Evolutionary conservation across 495 filamentous ascomycete genomes (phyloP).

Genomic region (Hypomontagnella monticulosa): DNA sequence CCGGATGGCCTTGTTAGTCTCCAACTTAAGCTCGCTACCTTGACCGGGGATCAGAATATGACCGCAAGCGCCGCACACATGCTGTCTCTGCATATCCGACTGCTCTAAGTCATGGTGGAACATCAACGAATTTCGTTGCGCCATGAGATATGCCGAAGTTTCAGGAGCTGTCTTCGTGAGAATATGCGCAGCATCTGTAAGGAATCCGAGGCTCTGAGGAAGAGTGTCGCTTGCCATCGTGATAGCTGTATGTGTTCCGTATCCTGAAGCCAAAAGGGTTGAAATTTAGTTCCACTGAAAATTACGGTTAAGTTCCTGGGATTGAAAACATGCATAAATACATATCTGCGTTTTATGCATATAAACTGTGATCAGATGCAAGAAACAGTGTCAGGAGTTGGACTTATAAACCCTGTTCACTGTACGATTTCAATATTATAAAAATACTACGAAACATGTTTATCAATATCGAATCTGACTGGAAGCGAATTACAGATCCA

Average conservation of each 20-base stretch:
- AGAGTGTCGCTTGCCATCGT: conserved; percentile 45
- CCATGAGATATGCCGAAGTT: conserved; percentile 62
- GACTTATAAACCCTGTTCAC: too few relatives aligned
- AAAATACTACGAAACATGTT: neutral
- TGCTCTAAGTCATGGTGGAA: conserved; percentile 53
- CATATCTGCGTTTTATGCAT: neutral
- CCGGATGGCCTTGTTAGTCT: conserved; percentile 38
- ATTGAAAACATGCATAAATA: neutral
- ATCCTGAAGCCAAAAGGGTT: conserved; percentile 3
- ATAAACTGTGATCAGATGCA: neutral
- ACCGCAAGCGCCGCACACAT: conserved; percentile 61
- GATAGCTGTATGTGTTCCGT: neutral
- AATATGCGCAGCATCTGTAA: conserved; percentile 63
- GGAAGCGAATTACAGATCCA: too few relatives aligned
- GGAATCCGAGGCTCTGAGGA: conserved; percentile 48
- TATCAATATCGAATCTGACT: too few relatives aligned
- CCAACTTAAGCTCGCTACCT: conserved; percentile 50
- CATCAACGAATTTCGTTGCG: conserved; percentile 52
- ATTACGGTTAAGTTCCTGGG: neutral
- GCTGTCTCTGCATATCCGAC: conserved; percentile 56
- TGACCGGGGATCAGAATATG: conserved; percentile 60
- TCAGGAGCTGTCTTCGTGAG: conserved; percentile 56
- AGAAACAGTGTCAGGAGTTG: too few relatives aligned
- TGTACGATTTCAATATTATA: too few relatives aligned
- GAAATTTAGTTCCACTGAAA: conserved; percentile 25